Evolutionary conservation across 2,329 filamentous ascomycete species (phyloP), one percentile per base, ranked within the genome.

Genomic region (Didymellaceae sp.): DNA sequence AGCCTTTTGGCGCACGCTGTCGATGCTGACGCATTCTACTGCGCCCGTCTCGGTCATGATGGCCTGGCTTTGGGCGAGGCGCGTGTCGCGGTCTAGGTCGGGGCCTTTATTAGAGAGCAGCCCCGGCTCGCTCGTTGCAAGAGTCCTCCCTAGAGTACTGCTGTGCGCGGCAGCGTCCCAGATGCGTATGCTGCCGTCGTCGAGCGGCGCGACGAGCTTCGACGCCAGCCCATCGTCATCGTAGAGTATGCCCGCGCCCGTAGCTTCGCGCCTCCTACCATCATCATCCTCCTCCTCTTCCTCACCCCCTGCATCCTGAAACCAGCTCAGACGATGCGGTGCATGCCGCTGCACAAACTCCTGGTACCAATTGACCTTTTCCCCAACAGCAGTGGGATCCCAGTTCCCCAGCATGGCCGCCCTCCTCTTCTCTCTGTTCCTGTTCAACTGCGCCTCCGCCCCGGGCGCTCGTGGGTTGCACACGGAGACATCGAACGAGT

Each of bases 301-400:
- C 8, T 74, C 66, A 4, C 71, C 21, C 66, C 65, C 60, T 22
- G 87, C 86, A 45, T 83, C 80, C 66, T 91, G 82, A 32, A 95
- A 78, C 92, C 92, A 97, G 62, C 82, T 87, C 44, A 91, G 78
- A 11, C 80, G 81, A n/a, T 91, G 80, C 0, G 87, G 86, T 1
- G 85, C 91, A 72, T 92, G 82, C 25, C 92, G 82, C 44, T 92
- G 90, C 55, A 95, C 87, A 66, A 91, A 96, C 72, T 97, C 92
- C 46, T 89, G 83, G 70, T 96, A 96, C 88, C 91, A 97, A 39
- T 89, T 85, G 16, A 92, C 80, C 31, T 78, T 78, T 73, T 97
- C 91, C 4, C 74, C 77, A 0, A 86, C 83, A 57, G 88, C 91
- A 0, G 84, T 84, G 0, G 90, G 90, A 61, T 96, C 90, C 91